Evolutionary conservation across 306 rosid genomes (phyloP).

Genomic region (Mimosa pudica): DNA sequence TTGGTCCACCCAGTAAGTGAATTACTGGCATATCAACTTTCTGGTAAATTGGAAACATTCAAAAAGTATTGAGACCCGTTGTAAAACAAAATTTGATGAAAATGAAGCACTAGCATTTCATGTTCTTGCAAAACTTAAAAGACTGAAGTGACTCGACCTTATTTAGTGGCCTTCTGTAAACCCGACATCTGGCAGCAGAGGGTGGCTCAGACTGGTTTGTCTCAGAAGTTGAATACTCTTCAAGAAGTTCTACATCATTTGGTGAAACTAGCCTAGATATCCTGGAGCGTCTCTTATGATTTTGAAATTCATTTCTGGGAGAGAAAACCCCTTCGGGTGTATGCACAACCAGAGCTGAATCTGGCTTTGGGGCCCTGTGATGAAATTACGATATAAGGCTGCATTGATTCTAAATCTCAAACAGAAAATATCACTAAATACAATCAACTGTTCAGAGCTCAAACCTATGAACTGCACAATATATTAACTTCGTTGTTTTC

Average conservation of each 20-base stretch:
- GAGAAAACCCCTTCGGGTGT: slow-evolving; percentile 65
- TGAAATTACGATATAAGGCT: slow-evolving; percentile 21
- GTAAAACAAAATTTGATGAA: slow-evolving; percentile 4
- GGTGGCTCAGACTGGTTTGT: slow-evolving; percentile 58
- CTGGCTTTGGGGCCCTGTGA: slow-evolving; percentile 70
- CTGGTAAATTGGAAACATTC: slow-evolving; percentile 41
- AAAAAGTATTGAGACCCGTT: slow-evolving; percentile 31
- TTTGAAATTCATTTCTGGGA: slow-evolving; percentile 62
- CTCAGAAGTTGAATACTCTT: slow-evolving; percentile 54
- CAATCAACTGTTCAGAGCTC: slow-evolving; percentile 28
- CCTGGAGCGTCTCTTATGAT: slow-evolving; percentile 63
- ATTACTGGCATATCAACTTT: slow-evolving; percentile 52
- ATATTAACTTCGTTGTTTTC: slow-evolving; percentile 60
- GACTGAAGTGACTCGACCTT: slow-evolving; percentile 49
- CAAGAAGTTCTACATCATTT: slow-evolving; percentile 52
- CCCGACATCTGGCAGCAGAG: slow-evolving; percentile 78
- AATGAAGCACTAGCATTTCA: slow-evolving; percentile 7
- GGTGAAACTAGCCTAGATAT: slow-evolving; percentile 66
- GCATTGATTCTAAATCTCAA: background rate
- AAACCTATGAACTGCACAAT: slow-evolving; percentile 87
- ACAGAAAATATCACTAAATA: slow-evolving; percentile 1
- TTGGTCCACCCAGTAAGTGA: slow-evolving; percentile 75
- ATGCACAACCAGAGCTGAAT: slow-evolving; percentile 72
- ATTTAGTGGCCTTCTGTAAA: slow-evolving; percentile 51
- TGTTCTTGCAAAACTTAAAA: slow-evolving; percentile 3